These are phyloP conservation scores for Trichomonascaceae sp. DNA, from an alignment of 1,139 yeast species.

Conservation along the genomic window DNA sequence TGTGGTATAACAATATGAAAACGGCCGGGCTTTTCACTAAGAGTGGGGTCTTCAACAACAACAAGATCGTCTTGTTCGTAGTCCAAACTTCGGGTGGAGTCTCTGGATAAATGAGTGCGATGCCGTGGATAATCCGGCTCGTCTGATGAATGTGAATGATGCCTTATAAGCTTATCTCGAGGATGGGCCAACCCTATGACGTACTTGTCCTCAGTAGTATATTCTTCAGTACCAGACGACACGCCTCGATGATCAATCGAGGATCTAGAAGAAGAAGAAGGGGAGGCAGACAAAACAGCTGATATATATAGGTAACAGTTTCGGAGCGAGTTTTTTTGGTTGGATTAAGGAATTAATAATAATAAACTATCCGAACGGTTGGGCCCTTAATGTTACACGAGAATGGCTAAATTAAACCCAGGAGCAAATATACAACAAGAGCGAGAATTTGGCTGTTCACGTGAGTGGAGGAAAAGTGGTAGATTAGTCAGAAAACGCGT, in stretches of 20 bases:
- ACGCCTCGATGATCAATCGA: conserved; percentile 2
- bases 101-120: background rate
- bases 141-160: background rate
- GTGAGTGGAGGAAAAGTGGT: background rate
- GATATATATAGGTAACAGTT: background rate
- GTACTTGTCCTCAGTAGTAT: conserved; percentile 1
- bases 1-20: conserved; percentile 19
- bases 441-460: background rate
- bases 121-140: background rate
- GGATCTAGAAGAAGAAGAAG: conserved; percentile 2
- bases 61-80: conserved; percentile 8
- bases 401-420: background rate
- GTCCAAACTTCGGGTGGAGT: conserved; percentile 1
- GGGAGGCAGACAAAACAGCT: conserved; percentile 4
- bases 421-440: background rate
- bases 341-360: background rate
- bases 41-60: background rate
- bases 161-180: background rate
- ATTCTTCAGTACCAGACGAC: background rate
- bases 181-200: conserved; percentile 4
- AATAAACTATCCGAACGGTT: background rate
- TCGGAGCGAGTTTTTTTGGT: background rate
- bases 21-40: background rate
- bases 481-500: background rate
- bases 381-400: background rate